Conservation (phyloP, 305 asterid genomes). For the Fraxinus platypoda region DNA sequence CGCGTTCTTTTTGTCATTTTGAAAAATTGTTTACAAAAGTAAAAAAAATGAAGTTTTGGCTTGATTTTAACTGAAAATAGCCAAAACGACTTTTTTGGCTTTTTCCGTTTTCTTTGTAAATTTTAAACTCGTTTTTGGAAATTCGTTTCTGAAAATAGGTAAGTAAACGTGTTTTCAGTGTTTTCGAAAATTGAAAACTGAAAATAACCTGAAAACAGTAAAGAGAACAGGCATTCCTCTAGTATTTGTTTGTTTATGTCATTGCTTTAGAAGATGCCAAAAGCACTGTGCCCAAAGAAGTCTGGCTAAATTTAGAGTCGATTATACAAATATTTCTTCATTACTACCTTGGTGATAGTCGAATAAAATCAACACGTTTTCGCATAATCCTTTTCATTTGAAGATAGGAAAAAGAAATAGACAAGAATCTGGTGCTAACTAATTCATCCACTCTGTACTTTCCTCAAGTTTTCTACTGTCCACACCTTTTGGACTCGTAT, state of each 20-base stretch:
- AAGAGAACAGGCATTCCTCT: background rate
- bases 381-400: background rate
- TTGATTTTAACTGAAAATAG: too few relatives aligned
- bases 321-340: background rate
- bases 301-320: background rate
- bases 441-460: background rate
- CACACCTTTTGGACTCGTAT: background rate
- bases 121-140: too few relatives aligned
- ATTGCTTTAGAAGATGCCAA: background rate
- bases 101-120: too few relatives aligned
- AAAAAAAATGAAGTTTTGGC: too few relatives aligned
- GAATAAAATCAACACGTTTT: background rate
- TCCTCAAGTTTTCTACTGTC: background rate
- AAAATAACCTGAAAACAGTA: too few relatives aligned
- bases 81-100: too few relatives aligned
- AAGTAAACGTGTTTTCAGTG: too few relatives aligned
- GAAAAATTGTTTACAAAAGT: too few relatives aligned
- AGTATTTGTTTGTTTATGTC: background rate
- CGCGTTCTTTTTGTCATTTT: too few relatives aligned
- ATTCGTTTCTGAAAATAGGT: too few relatives aligned
- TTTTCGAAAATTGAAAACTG: too few relatives aligned
- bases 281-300: background rate
- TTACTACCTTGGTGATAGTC: background rate
- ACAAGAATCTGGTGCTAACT: slow-evolving; percentile 5
- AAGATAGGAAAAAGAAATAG: background rate